Percentiles rank a stretch among this genome's conserved stretches.
phyloP scores from a whole-genome alignment of 2,329 filamentous ascomycete species.

The Sarocladium kiliense region DNA sequence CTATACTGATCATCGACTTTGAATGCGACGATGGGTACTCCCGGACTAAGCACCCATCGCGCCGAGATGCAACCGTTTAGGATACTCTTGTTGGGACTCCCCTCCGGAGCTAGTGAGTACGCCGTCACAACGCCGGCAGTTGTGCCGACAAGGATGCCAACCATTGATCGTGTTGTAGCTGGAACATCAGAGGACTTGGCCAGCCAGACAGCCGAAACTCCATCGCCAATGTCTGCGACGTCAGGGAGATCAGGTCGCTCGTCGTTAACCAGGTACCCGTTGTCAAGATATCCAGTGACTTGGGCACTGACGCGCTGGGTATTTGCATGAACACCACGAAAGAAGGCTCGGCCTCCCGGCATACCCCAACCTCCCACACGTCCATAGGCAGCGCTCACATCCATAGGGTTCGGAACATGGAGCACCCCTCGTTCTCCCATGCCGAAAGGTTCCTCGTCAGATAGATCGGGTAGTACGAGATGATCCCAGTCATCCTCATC shows the following conservation, averaged over 20 bases:
- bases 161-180: constrained; percentile 65
- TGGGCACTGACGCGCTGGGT: constrained; percentile 49
- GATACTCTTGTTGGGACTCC: constrained; percentile 49
- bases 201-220: constrained; percentile 80
- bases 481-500: constrained; percentile 1
- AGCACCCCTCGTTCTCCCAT: background rate
- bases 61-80: constrained; percentile 72
- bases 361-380: constrained; percentile 82
- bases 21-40: constrained; percentile 83
- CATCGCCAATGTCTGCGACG: constrained; percentile 63
- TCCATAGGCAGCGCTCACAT: constrained; percentile 81
- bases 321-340: constrained; percentile 64
- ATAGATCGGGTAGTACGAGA: background rate
- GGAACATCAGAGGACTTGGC: constrained; percentile 74
- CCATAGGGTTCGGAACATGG: constrained; percentile 72
- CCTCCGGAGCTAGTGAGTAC: constrained; percentile 65
- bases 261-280: constrained; percentile 54
- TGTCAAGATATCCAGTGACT: constrained; percentile 53
- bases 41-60: constrained; percentile 85
- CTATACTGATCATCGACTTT: constrained; percentile 80
- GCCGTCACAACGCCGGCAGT: constrained; percentile 77
- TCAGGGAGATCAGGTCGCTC: constrained; percentile 71
- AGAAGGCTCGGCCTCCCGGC: constrained; percentile 76
- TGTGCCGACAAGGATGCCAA: constrained; percentile 80
- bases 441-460: background rate